Conservation (phyloP, 148 eudicot genomes). For the Linanthus parryae region DNA sequence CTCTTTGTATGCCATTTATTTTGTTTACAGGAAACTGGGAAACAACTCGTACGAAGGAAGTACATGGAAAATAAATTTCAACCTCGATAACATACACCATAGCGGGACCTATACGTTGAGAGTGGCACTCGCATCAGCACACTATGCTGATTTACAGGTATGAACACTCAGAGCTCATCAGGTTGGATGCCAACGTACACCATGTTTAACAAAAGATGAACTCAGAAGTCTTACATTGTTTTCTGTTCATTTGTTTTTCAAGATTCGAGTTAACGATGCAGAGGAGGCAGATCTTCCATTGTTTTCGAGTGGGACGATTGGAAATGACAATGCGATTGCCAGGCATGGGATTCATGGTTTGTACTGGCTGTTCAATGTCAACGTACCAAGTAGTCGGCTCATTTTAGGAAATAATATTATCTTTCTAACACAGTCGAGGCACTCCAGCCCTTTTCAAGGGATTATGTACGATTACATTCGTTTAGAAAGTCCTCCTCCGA, state of each 20-base stretch:
- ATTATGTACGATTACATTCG: constrained; percentile 85
- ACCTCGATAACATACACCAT: constrained; percentile 23
- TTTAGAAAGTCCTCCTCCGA: constrained; percentile 52
- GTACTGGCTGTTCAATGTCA: constrained; percentile 51
- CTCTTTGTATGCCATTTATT: not conserved
- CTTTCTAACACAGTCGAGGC: constrained; percentile 54
- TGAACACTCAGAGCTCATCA: too few relatives aligned
- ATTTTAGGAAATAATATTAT: constrained; percentile 49
- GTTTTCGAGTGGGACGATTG: constrained; percentile 63
- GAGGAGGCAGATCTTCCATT: constrained; percentile 28
- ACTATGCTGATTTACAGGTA: constrained; percentile 51
- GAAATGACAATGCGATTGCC: constrained; percentile 71
- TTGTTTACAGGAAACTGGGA: constrained; percentile 34
- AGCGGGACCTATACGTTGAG: constrained; percentile 42
- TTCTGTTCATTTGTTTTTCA: not conserved
- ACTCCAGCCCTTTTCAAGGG: constrained; percentile 52
- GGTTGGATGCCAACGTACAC: not conserved
- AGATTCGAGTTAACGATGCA: constrained; percentile 69
- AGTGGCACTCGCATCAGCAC: constrained; percentile 65
- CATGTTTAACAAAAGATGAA: not conserved
- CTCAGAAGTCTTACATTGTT: not conserved
- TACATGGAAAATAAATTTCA: constrained; percentile 69
- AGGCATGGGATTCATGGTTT: constrained; percentile 92
- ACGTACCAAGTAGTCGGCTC: constrained; percentile 34
- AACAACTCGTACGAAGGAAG: constrained; percentile 36